A percentile compares a stretch with the other conserved stretches of the same genome.
Conservation (phyloP, 805 yeast genomes). For the Suhomyces sp. region DNA sequence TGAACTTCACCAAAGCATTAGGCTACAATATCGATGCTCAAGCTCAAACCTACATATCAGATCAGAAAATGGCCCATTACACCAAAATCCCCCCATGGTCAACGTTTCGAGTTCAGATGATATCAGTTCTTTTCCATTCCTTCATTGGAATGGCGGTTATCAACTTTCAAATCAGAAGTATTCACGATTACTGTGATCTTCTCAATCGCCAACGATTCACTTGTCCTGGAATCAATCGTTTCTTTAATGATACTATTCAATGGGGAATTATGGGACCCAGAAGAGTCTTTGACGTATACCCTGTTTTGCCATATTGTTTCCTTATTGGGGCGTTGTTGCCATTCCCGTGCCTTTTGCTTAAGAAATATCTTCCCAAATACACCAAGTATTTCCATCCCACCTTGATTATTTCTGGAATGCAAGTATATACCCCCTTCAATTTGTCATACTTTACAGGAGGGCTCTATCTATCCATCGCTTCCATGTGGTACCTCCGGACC, state of each 20-base stretch:
- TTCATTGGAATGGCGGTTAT: slow-evolving; percentile 23
- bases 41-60: slow-evolving; percentile 53
- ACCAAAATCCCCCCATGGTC: slow-evolving; percentile 62
- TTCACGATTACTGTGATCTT: slow-evolving; percentile 21
- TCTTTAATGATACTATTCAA: slow-evolving; percentile 54
- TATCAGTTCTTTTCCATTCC: slow-evolving; percentile 20
- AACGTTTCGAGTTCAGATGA: slow-evolving; percentile 44
- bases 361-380: slow-evolving; percentile 13
- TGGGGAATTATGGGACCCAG: slow-evolving; percentile 56
- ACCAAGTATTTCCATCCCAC: slow-evolving; percentile 16
- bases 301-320: slow-evolving; percentile 33
- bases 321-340: slow-evolving; percentile 37
- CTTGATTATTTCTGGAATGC: slow-evolving; percentile 8
- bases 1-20: slow-evolving; percentile 53
- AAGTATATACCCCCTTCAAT: slow-evolving; percentile 9
- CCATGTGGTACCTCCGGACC: slow-evolving; percentile 6
- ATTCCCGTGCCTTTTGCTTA: slow-evolving; percentile 16
- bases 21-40: slow-evolving; percentile 59
- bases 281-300: slow-evolving; percentile 31
- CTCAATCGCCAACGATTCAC: slow-evolving; percentile 25
- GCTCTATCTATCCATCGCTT: slow-evolving; percentile 2
- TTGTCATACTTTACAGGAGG: slow-evolving; percentile 10
- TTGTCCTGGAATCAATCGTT: slow-evolving; percentile 29
- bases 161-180: slow-evolving; percentile 17
- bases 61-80: slow-evolving; percentile 66